A percentile compares a stretch with the other conserved stretches of the same genome.
phyloP scores from a whole-genome alignment of 2,329 filamentous ascomycete species.

The Capronia epimyces region DNA sequence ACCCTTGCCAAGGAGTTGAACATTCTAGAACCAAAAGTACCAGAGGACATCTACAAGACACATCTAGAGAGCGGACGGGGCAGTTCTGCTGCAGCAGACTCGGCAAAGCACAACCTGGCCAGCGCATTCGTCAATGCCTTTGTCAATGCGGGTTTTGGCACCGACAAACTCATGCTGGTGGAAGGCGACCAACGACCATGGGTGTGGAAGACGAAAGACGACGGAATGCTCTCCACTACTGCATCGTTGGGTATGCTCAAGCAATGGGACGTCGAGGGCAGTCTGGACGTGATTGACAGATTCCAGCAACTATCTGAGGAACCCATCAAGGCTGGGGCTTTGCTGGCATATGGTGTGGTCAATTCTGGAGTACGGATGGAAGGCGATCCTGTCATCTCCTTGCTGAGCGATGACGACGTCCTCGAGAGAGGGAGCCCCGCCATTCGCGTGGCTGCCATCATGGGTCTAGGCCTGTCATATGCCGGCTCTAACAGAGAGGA shows the following conservation, averaged over 20 bases:
- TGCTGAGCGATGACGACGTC: constrained; percentile 74
- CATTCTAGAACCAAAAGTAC: constrained; percentile 91
- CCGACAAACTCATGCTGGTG: constrained; percentile 96
- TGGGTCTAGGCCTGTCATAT: constrained; percentile 92
- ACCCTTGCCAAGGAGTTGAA: constrained; percentile 91
- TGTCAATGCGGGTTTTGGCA: constrained; percentile 89
- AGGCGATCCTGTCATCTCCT: constrained; percentile 80
- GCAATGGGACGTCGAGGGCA: constrained; percentile 88
- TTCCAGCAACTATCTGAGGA: constrained; percentile 82
- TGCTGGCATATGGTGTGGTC: constrained; percentile 91
- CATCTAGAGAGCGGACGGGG: constrained; percentile 94
- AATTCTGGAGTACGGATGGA: constrained; percentile 88
- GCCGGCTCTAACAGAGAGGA: constrained; percentile 91
- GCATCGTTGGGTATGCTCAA: constrained; percentile 88
- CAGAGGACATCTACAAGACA: constrained; percentile 99
- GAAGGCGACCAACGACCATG: constrained; percentile 84
- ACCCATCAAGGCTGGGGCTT: constrained; percentile 82
- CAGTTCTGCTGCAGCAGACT: constrained; percentile 89
- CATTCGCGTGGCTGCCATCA: constrained; percentile 78
- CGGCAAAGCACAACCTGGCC: constrained; percentile 88
- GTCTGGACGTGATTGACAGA: constrained; percentile 87
- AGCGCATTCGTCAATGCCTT: constrained; percentile 96
- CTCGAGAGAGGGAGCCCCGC: constrained; percentile 71
- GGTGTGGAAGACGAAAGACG: constrained; percentile 99
- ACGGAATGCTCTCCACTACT: constrained; percentile 94